Evolutionary conservation across 768 basidiomycete genomes (phyloP), one percentile per base, ranked within the genome.

Genomic region (Cystofilobasidium capitatum): DNA sequence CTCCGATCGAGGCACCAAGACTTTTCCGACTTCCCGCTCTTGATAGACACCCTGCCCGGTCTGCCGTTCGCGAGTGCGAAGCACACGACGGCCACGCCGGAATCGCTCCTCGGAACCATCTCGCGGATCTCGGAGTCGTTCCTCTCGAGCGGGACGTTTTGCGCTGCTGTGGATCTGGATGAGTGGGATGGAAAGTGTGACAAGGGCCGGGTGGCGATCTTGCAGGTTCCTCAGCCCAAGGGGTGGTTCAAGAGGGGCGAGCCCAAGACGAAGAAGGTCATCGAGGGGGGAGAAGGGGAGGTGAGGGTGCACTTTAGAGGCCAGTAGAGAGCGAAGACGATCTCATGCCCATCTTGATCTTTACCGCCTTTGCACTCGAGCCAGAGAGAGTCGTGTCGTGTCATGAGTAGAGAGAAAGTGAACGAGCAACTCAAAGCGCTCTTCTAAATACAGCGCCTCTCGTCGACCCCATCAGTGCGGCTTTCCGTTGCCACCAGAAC

Each of bases 1-100:
- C 57, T 66, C 8, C 65, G 57, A 47, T 47, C 58, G 8, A 47
- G 47, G 16, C 65, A 66, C 35, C 65, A 66, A 36, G 39, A n/a
- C 20, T 66, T 66, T 36, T 47, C 42, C 58, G 65, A 66, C 42
- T 59, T 60, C 24, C 65, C 65, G 3, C 58, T 66, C n/a, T 45
- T 66, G 24, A 36, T 57, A 0, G 58, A 57, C 10, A 51, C 58
- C 8, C 55, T 66, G 0, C 65, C 65, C 8, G 58, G 57, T 24
- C 45, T 66, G 9, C 65, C 65, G 13, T 66, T 66, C 29, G 55
- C 58, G 13, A 29, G 39, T 35, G n/a, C 55, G 9, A 40, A 45
- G 1, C 26, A 33, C 5, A 14, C 45, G n/a, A 36, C n/a, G 7
- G n/a, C 45, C 24, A 49, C 65, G 3, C 65, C 65, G 0, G 65